A percentile compares a stretch with the other conserved stretches of the same genome.
phyloP scores from a whole-genome alignment of 2,329 filamentous ascomycete genomes.

The Botryotinia convoluta region DNA sequence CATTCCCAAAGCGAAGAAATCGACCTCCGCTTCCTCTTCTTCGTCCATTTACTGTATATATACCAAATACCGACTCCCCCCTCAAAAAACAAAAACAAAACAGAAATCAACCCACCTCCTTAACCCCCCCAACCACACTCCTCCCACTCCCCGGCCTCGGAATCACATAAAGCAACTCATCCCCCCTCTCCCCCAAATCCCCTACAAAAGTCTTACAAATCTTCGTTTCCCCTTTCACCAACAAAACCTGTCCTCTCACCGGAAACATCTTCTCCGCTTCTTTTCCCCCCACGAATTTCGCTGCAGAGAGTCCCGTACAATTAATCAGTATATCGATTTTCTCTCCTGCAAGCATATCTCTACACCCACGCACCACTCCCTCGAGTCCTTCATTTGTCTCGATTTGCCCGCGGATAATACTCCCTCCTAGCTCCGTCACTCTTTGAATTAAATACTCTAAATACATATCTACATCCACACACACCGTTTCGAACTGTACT shows the following conservation, averaged over 20 bases:
- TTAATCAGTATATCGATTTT: background rate
- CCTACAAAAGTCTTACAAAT: background rate
- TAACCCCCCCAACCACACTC: conserved; percentile 48
- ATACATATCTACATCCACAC: background rate
- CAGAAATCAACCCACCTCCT: conserved; percentile 37
- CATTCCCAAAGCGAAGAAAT: background rate
- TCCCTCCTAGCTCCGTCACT: background rate
- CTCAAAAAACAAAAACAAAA: conserved; percentile 24
- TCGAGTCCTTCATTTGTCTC: background rate
- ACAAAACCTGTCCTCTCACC: background rate
- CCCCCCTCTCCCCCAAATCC: background rate
- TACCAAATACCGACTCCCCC: too few species aligned
- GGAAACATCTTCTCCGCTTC: background rate
- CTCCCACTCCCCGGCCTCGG: conserved; percentile 42
- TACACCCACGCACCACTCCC: background rate
- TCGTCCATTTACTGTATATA: background rate
- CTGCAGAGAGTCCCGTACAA: background rate
- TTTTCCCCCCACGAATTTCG: background rate
- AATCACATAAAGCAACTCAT: conserved; percentile 40
- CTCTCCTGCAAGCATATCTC: background rate
- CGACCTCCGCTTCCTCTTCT: background rate
- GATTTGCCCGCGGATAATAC: background rate
- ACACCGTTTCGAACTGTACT: background rate
- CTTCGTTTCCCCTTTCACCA: background rate
- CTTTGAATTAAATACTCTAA: background rate